These are phyloP conservation scores for Medicago truncatula DNA, from an alignment of 306 rosid genomes.

Conservation along the genomic window DNA sequence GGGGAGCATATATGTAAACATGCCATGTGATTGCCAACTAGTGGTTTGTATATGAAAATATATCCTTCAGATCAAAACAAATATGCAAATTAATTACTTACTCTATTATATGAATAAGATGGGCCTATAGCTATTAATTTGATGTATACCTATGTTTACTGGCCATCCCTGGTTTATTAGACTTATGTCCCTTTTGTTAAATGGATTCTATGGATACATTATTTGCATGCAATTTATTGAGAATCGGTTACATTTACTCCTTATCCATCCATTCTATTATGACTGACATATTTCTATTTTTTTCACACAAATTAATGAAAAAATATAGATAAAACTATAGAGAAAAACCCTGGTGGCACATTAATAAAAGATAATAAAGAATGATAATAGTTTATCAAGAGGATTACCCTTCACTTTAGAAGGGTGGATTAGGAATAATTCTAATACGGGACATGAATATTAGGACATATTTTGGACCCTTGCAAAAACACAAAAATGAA, in stretches of 20 bases:
- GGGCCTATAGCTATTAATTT: constrained; percentile 43
- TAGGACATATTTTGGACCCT: no score
- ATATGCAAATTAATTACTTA: constrained; percentile 36
- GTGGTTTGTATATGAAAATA: constrained; percentile 39
- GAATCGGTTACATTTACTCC: not conserved
- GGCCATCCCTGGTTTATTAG: constrained; percentile 26
- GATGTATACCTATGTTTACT: constrained; percentile 30
- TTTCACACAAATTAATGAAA: not conserved
- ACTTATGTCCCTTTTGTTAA: constrained; percentile 13
- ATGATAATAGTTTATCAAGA: no score
- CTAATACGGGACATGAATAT: no score
- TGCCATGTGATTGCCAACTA: constrained; percentile 83
- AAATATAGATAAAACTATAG: no score
- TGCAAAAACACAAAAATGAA: no score
- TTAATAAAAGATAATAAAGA: no score
- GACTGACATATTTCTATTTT: not conserved
- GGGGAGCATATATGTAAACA: constrained; percentile 49
- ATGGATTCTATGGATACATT: not conserved
- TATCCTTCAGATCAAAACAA: constrained; percentile 30
- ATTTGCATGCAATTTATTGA: constrained; percentile 28
- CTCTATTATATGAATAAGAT: constrained; percentile 42
- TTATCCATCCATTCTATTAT: not conserved
- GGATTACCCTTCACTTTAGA: no score
- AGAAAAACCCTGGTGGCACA: no score
- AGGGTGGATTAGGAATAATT: no score